A percentile compares a stretch with the other conserved stretches of the same genome.
phyloP scores from a whole-genome alignment of 805 yeast genomes.

The Ogataea paradorogensis region DNA sequence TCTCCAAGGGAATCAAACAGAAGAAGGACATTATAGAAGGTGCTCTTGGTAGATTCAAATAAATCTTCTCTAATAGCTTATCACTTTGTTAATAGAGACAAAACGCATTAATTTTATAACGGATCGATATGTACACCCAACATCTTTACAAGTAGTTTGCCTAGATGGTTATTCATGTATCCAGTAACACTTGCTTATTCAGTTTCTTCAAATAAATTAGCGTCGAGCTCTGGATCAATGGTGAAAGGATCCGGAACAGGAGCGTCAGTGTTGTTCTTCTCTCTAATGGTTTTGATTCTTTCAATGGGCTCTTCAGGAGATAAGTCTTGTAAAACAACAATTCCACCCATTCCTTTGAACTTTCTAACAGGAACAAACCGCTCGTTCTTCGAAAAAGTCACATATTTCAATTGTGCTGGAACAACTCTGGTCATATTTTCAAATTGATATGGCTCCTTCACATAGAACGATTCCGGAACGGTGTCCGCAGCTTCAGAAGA shows the following conservation, averaged over 20 bases:
- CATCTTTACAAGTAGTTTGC: no score
- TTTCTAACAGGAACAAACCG: slow-evolving; percentile 83
- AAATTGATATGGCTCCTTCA: slow-evolving; percentile 64
- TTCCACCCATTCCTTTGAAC: slow-evolving; percentile 65
- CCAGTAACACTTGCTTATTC: slow-evolving; percentile 12
- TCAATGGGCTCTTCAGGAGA: slow-evolving; percentile 59
- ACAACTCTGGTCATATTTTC: slow-evolving; percentile 83
- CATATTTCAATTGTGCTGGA: slow-evolving; percentile 82
- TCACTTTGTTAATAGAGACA: no score
- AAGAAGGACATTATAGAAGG: slow-evolving; percentile 51
- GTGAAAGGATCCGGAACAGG: slow-evolving; percentile 71
- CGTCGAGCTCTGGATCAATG: slow-evolving; percentile 44
- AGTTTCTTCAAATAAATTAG: slow-evolving; percentile 26
- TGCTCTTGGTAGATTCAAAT: slow-evolving; percentile 49
- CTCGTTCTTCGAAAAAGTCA: slow-evolving; percentile 70
- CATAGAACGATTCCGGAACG: slow-evolving; percentile 43
- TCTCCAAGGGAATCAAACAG: slow-evolving; percentile 45
- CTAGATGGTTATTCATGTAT: no score
- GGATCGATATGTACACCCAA: no score
- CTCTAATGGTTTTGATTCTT: slow-evolving; percentile 79
- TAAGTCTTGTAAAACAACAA: slow-evolving; percentile 67
- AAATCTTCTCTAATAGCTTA: slow-evolving; percentile 3
- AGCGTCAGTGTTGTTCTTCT: slow-evolving; percentile 68
- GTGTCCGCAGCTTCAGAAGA: slow-evolving; percentile 29
- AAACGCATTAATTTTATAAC: no score